A percentile compares a stretch with the other conserved stretches of the same genome.
These are phyloP conservation scores for Catunica adiposa DNA, from an alignment of 2,329 filamentous ascomycete genomes.

Conservation along the genomic window DNA sequence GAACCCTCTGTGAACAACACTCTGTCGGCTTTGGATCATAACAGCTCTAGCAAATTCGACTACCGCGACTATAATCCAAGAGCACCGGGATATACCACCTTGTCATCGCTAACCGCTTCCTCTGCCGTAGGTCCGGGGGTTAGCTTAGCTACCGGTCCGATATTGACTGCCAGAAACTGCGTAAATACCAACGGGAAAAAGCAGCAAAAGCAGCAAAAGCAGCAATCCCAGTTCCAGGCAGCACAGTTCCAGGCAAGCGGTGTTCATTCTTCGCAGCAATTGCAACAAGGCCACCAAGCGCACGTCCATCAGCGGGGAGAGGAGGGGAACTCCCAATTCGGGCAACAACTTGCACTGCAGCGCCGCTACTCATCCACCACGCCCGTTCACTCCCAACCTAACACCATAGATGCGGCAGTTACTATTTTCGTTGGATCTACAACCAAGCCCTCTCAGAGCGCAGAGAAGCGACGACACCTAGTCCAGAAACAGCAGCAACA, in stretches of 20 bases:
- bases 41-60: not conserved
- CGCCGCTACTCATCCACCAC: conserved; percentile 15
- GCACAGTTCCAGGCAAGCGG: too few relatives aligned
- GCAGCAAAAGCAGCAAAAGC: conserved; percentile 1
- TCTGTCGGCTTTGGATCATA: not conserved
- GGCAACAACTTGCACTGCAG: conserved; percentile 16
- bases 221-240: conserved; percentile 6
- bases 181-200: not conserved
- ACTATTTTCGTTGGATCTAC: not conserved
- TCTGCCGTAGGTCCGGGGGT: not conserved
- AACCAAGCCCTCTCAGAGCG: too few relatives aligned
- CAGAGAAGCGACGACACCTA: too few relatives aligned
- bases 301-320: conserved; percentile 1
- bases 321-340: conserved; percentile 15
- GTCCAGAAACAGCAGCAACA: not conserved
- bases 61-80: not conserved
- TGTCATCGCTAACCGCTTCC: not conserved
- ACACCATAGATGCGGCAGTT: not conserved
- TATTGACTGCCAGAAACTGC: not conserved
- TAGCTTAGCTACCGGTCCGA: not conserved
- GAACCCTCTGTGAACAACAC: too few relatives aligned
- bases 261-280: too few relatives aligned
- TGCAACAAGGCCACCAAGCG: too few relatives aligned
- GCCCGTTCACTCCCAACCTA: not conserved
- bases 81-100: not conserved